Evolutionary conservation across 495 filamentous ascomycete species (phyloP).

Genomic region (Filosporella fistucella): DNA sequence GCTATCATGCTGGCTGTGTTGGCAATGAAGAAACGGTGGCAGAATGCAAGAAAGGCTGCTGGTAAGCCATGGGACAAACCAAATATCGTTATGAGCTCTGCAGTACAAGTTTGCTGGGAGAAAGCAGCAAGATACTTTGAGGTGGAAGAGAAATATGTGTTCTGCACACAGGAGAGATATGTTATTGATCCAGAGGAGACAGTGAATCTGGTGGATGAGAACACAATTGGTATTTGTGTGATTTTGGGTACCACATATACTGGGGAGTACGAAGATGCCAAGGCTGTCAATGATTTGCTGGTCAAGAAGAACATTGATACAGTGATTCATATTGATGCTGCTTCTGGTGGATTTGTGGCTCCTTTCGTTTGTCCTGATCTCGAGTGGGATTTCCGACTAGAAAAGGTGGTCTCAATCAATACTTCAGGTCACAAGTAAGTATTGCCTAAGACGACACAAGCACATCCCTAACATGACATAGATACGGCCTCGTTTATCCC

Average conservation of each 20-base stretch:
- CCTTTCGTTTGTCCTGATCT: constrained; percentile 81
- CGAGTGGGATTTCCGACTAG: constrained; percentile 83
- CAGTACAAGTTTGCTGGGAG: constrained; percentile 95
- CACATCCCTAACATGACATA: constrained; percentile 5
- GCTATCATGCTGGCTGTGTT: constrained; percentile 87
- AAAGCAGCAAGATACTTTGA: constrained; percentile 95
- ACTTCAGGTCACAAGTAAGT: constrained; percentile 87
- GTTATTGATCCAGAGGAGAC: constrained; percentile 84
- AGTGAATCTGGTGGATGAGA: constrained; percentile 84
- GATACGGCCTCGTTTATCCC: constrained; percentile 67
- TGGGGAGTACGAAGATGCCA: constrained; percentile 92
- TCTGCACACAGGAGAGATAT: constrained; percentile 74
- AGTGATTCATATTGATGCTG: constrained; percentile 89
- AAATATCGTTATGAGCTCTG: constrained; percentile 89
- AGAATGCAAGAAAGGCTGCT: constrained; percentile 72
- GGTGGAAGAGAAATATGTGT: constrained; percentile 83
- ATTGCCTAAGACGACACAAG: background rate
- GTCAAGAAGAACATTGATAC: constrained; percentile 65
- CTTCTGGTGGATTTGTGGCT: constrained; percentile 83
- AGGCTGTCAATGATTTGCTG: constrained; percentile 81
- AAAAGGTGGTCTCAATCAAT: constrained; percentile 87
- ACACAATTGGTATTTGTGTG: constrained; percentile 89
- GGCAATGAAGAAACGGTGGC: constrained; percentile 95
- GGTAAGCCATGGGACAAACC: constrained; percentile 72
- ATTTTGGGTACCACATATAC: constrained; percentile 92